A percentile compares a stretch with the other conserved stretches of the same genome.
These are phyloP conservation scores for Fusarium sp. DNA, from an alignment of 2,329 filamentous ascomycete species.

Conservation along the genomic window DNA sequence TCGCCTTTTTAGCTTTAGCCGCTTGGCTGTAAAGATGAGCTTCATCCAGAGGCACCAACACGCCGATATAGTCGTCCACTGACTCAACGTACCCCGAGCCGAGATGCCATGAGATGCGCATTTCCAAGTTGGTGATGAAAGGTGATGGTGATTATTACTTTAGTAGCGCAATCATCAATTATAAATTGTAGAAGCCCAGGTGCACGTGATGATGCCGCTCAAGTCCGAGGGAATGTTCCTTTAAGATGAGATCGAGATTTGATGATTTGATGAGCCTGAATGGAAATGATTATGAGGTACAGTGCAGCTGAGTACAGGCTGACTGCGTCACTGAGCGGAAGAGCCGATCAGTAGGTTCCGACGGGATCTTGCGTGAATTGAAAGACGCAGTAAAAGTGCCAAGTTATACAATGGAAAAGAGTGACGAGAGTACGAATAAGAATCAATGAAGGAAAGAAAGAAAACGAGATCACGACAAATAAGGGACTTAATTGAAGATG, in stretches of 20 bases:
- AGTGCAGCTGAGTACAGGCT: conserved; percentile 13
- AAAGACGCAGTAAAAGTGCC: conserved; percentile 4
- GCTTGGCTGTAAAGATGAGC: conserved; percentile 71
- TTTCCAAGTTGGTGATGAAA: conserved; percentile 19
- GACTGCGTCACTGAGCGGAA: conserved; percentile 40
- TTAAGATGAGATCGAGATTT: conserved; percentile 10
- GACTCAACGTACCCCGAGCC: conserved; percentile 59
- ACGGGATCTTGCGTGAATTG: not conserved
- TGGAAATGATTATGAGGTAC: conserved; percentile 19
- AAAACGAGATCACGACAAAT: not conserved
- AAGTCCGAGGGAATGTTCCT: conserved; percentile 10
- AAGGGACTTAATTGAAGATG: conserved; percentile 36
- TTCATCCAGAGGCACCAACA: conserved; percentile 68
- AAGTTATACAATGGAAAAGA: conserved; percentile 16
- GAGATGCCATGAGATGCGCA: conserved; percentile 53
- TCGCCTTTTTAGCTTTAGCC: conserved; percentile 61
- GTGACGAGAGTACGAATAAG: conserved; percentile 3
- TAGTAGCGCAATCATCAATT: conserved; percentile 12
- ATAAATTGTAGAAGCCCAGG: not conserved
- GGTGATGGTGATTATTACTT: conserved; percentile 17
- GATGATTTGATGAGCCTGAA: conserved; percentile 8
- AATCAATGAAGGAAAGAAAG: conserved; percentile 19
- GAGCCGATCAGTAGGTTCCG: conserved; percentile 24
- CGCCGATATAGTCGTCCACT: conserved; percentile 65
- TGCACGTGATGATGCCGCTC: conserved; percentile 15